These are phyloP conservation scores for Colletotrichum sp. DNA, from an alignment of 2,329 filamentous ascomycete genomes.

Conservation along the genomic window DNA sequence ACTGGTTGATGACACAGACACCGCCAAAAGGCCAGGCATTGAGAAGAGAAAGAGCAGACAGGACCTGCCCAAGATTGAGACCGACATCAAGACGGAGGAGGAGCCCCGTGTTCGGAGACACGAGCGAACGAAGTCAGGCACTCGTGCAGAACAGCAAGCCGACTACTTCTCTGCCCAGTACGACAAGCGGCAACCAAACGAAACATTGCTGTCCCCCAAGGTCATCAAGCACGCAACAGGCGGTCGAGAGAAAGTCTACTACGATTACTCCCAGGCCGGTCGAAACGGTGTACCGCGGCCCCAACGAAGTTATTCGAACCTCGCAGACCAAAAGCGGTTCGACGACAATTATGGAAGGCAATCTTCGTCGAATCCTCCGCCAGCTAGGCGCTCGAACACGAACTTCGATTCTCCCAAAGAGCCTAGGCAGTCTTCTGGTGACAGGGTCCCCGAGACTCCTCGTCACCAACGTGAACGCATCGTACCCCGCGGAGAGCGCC, in stretches of 20 bases:
- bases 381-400: slow-evolving; percentile 28
- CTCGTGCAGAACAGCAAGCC: slow-evolving; percentile 29
- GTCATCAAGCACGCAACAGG: slow-evolving; percentile 43
- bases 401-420: slow-evolving; percentile 29
- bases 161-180: slow-evolving; percentile 34
- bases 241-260: slow-evolving; percentile 48
- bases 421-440: slow-evolving; percentile 34
- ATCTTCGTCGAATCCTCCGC: slow-evolving; percentile 26
- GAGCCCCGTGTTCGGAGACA: slow-evolving; percentile 30
- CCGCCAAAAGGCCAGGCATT: slow-evolving; percentile 20
- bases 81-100: slow-evolving; percentile 32
- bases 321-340: slow-evolving; percentile 28
- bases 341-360: slow-evolving; percentile 28
- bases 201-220: slow-evolving; percentile 46
- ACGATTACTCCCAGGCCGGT: slow-evolving; percentile 27
- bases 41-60: slow-evolving; percentile 37
- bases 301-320: slow-evolving; percentile 33
- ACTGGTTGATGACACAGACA: slow-evolving; percentile 26
- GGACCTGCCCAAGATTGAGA: slow-evolving; percentile 51
- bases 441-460: slow-evolving; percentile 30
- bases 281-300: slow-evolving; percentile 29
- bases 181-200: slow-evolving; percentile 27
- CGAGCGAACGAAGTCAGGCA: slow-evolving; percentile 39
- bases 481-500: slow-evolving; percentile 14
- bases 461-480: slow-evolving; percentile 22